Percentiles rank a stretch among this genome's conserved stretches.
phyloP scores from a whole-genome alignment of 1,284 basidiomycete genomes.

The Malassezia cuniculi region DNA sequence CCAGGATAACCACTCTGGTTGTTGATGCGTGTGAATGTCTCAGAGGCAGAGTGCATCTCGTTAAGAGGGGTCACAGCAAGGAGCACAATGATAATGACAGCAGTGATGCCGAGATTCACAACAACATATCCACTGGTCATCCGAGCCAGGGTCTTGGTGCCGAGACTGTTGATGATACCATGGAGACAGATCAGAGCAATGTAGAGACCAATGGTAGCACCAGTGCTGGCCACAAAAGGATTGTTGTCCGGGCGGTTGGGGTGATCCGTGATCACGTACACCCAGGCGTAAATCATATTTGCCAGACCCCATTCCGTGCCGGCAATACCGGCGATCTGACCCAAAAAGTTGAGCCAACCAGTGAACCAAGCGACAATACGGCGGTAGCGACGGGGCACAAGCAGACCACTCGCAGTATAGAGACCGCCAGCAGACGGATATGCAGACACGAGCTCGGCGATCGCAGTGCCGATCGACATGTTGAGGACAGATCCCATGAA shows the following conservation, averaged over 20 bases:
- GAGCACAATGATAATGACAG: constrained; percentile 64
- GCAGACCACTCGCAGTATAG: constrained; percentile 49
- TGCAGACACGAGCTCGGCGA: constrained; percentile 49
- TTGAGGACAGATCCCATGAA: constrained; percentile 40
- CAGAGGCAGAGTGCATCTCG: constrained; percentile 61
- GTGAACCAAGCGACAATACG: constrained; percentile 58
- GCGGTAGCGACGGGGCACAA: constrained; percentile 35
- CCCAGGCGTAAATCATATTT: constrained; percentile 71
- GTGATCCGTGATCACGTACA: constrained; percentile 43
- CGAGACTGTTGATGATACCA: constrained; percentile 57
- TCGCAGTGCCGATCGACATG: constrained; percentile 37
- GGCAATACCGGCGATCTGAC: constrained; percentile 68
- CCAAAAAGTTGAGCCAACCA: constrained; percentile 60
- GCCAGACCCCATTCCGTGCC: constrained; percentile 79
- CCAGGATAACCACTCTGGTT: constrained; percentile 55
- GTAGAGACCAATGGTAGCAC: constrained; percentile 36
- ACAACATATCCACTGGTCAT: constrained; percentile 73
- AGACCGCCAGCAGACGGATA: constrained; percentile 72
- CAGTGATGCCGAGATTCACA: constrained; percentile 58
- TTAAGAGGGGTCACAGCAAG: constrained; percentile 57
- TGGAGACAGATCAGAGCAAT: constrained; percentile 39
- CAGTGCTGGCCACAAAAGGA: too few species aligned
- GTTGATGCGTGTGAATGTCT: constrained; percentile 56
- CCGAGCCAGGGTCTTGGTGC: constrained; percentile 63
- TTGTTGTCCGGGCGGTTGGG: too few species aligned